Evolutionary conservation across 257 asterid genomes (phyloP).

Genomic region (Orobanche coerulescens): DNA sequence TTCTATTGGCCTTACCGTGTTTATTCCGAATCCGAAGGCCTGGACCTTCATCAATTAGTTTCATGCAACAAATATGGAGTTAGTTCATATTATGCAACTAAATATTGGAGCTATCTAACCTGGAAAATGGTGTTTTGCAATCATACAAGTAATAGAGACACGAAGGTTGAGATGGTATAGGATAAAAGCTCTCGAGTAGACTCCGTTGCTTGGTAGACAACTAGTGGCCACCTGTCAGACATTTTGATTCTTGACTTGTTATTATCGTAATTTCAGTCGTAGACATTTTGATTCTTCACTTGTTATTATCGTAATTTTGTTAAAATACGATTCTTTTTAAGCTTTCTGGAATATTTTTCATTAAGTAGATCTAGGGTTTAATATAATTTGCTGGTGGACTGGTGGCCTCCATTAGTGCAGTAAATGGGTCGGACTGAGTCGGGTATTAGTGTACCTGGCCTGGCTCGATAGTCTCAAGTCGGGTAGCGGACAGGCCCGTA

Average conservation of each 20-base stretch:
- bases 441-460: no score
- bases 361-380: neutral
- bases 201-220: neutral
- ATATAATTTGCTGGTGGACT: no score
- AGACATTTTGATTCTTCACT: neutral
- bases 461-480: no score
- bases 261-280: neutral
- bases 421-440: no score
- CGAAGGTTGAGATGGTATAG: neutral
- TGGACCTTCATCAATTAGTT: neutral
- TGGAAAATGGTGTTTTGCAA: neutral
- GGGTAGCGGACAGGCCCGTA: no score
- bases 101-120: neutral
- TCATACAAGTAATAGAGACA: neutral
- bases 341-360: neutral
- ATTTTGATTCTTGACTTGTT: neutral
- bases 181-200: neutral
- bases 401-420: no score
- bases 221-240: neutral
- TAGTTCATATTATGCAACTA: neutral
- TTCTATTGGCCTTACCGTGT: neutral
- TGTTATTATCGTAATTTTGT: neutral
- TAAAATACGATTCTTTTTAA: neutral
- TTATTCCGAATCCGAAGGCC: neutral
- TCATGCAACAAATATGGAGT: neutral